Evolutionary conservation across 73 alveolate species (phyloP).

Genomic region (Uronychia binucleata): DNA sequence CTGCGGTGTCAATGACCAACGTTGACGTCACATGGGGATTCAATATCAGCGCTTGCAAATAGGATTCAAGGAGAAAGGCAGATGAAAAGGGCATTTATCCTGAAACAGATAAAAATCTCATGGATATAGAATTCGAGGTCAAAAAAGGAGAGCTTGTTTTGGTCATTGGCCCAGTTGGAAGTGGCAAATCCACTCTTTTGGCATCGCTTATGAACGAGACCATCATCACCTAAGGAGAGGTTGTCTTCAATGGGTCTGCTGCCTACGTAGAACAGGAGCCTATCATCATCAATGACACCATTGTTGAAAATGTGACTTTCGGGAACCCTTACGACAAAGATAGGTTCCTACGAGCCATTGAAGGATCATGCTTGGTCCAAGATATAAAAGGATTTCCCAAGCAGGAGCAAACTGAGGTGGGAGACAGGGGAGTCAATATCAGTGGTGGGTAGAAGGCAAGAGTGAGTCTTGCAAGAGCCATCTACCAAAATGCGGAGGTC

Average conservation of each 20-base stretch:
- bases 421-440: conserved; percentile 73
- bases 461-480: conserved; percentile 65
- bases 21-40: too few relatives aligned
- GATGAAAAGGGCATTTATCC: too few relatives aligned
- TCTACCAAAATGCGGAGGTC: conserved; percentile 58
- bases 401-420: conserved; percentile 61
- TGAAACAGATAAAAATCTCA: too few relatives aligned
- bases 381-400: conserved; percentile 48
- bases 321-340: conserved; percentile 48
- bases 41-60: too few relatives aligned
- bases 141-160: neutral
- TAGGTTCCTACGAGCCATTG: conserved; percentile 30
- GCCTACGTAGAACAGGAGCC: conserved; percentile 60
- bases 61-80: too few relatives aligned
- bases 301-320: conserved; percentile 49
- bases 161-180: neutral
- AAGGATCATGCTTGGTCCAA: conserved; percentile 41
- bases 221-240: neutral
- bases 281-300: conserved; percentile 60
- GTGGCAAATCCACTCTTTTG: neutral
- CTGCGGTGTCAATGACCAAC: too few relatives aligned
- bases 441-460: conserved; percentile 78
- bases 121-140: neutral
- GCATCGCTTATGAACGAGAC: neutral
- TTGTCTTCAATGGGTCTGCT: conserved; percentile 25